Conservation (phyloP, 768 basidiomycete species). For the Dacryopinax spathularia region DNA sequence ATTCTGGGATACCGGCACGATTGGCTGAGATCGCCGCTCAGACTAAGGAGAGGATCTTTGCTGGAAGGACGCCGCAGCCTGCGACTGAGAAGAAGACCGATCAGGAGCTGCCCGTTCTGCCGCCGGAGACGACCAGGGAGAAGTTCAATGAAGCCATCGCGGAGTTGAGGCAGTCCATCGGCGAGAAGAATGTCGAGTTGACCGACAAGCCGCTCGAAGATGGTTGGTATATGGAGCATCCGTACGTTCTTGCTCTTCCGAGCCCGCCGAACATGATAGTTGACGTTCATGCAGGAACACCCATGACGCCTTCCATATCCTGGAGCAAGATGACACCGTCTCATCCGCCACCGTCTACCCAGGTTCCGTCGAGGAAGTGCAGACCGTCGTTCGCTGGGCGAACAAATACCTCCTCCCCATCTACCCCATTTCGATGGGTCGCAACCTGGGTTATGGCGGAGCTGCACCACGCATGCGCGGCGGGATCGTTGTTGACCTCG, state of each 20-base stretch:
- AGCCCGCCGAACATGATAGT: neutral
- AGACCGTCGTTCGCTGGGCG: constrained; percentile 9
- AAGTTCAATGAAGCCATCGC: constrained; percentile 19
- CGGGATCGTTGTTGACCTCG: constrained; percentile 6
- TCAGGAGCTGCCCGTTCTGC: constrained; percentile 22
- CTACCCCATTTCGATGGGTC: constrained; percentile 11
- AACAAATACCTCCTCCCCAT: constrained; percentile 12
- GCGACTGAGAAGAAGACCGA: no score
- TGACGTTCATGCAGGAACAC: neutral
- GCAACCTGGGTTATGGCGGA: constrained; percentile 15
- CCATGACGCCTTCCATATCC: neutral
- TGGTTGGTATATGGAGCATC: constrained; percentile 3
- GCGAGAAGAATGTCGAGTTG: neutral
- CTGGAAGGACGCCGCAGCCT: neutral
- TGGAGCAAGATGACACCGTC: neutral
- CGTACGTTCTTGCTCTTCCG: neutral
- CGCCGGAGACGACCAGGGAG: constrained; percentile 23
- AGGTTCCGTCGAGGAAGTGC: constrained; percentile 5
- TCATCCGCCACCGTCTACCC: constrained; percentile 11
- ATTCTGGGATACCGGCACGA: neutral
- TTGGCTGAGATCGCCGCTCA: neutral
- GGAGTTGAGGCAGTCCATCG: neutral
- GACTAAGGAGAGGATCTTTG: neutral
- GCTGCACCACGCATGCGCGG: constrained; percentile 13
- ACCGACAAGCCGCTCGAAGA: neutral